These are phyloP conservation scores for Aspergillus sp. DNA, from an alignment of 2,329 filamentous ascomycete genomes.

Conservation along the genomic window DNA sequence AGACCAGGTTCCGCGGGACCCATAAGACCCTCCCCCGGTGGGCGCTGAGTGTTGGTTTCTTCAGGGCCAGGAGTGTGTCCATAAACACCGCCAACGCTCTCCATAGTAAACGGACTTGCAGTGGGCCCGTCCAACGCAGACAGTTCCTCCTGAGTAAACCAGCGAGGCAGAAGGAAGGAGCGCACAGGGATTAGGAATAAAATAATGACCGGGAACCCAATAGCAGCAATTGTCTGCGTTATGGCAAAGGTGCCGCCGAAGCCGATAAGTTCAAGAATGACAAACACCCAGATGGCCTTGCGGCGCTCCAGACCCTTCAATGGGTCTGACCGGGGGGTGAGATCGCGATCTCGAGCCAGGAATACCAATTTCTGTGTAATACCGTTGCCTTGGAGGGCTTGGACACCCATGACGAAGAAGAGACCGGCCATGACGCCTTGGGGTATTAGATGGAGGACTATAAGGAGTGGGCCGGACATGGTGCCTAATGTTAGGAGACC, in stretches of 20 bases:
- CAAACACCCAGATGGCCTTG: slow-evolving; percentile 69
- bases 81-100: slow-evolving; percentile 67
- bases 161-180: slow-evolving; percentile 61
- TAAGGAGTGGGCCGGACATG: slow-evolving; percentile 72
- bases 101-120: slow-evolving; percentile 73
- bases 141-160: slow-evolving; percentile 63
- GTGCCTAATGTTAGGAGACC: slow-evolving; percentile 76
- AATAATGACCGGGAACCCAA: slow-evolving; percentile 77
- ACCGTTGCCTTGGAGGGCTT: slow-evolving; percentile 73
- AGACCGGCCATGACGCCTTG: slow-evolving; percentile 77
- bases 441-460: slow-evolving; percentile 74
- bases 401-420: slow-evolving; percentile 82
- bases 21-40: slow-evolving; percentile 19
- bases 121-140: slow-evolving; percentile 68
- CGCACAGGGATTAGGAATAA: slow-evolving; percentile 67
- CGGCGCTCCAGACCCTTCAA: slow-evolving; percentile 63
- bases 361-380: slow-evolving; percentile 75
- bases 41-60: slow-evolving; percentile 5
- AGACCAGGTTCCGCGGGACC: slow-evolving; percentile 14
- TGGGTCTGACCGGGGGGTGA: slow-evolving; percentile 61
- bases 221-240: slow-evolving; percentile 78
- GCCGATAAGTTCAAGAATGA: slow-evolving; percentile 65
- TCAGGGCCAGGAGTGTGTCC: slow-evolving; percentile 38
- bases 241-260: slow-evolving; percentile 80
- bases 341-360: slow-evolving; percentile 61